A percentile compares a stretch with the other conserved stretches of the same genome.
Conservation (phyloP, 2,329 filamentous ascomycete species). For the Trichoderma oligosporum region DNA sequence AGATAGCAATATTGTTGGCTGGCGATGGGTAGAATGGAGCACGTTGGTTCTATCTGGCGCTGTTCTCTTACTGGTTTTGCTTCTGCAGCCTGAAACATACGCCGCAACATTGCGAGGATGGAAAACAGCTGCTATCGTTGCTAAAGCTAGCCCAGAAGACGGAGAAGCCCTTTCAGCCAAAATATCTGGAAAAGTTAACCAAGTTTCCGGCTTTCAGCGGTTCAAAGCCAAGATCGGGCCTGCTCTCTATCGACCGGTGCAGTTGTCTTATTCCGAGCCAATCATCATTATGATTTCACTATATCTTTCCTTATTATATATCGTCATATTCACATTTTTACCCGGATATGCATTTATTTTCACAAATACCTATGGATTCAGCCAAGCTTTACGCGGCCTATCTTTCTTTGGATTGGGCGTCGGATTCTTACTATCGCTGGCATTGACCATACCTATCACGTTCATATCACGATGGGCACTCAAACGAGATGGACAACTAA, state of each 20-base stretch:
- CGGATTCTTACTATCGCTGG: background rate
- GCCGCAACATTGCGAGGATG: background rate
- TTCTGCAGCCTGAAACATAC: background rate
- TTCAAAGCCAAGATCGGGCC: background rate
- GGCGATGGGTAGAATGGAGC: background rate
- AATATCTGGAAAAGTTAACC: background rate
- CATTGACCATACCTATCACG: background rate
- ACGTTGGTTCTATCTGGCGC: background rate
- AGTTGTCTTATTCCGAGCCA: background rate
- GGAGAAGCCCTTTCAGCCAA: background rate
- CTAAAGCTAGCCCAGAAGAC: background rate
- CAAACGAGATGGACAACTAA: background rate
- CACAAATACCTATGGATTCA: background rate
- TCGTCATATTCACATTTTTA: background rate
- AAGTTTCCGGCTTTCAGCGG: background rate
- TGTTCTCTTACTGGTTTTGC: background rate
- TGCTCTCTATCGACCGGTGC: background rate
- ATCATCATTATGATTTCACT: conserved; percentile 1
- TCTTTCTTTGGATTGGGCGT: background rate
- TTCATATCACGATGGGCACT: background rate
- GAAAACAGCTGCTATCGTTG: background rate
- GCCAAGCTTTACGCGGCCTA: background rate
- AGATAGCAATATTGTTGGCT: background rate
- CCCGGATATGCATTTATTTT: background rate
- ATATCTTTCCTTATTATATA: background rate